A percentile compares a stretch with the other conserved stretches of the same genome.
These are phyloP conservation scores for Jatropha multifida DNA, from an alignment of 441 rosid species.

Conservation along the genomic window DNA sequence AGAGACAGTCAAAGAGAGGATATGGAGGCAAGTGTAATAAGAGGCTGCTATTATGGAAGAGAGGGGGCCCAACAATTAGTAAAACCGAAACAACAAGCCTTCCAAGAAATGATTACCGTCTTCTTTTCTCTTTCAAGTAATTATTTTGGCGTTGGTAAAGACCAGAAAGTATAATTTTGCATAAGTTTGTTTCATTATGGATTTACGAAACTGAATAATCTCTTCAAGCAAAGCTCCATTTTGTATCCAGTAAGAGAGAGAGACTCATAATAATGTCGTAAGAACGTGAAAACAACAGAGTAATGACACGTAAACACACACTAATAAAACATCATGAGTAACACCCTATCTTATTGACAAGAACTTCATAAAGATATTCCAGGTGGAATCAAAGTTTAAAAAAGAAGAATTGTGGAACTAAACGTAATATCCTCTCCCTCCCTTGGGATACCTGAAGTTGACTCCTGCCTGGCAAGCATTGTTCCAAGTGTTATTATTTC, in stretches of 20 bases:
- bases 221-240: background rate
- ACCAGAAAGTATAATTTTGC: conserved; percentile 18
- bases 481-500: background rate
- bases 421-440: background rate
- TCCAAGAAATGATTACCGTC: conserved; percentile 23
- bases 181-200: conserved; percentile 14
- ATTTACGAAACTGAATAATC: background rate
- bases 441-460: background rate
- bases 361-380: conserved; percentile 6
- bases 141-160: conserved; percentile 6
- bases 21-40: background rate
- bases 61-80: conserved; percentile 32
- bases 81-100: conserved; percentile 18
- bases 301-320: background rate
- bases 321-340: conserved; percentile 3
- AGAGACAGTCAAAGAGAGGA: background rate
- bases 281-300: background rate
- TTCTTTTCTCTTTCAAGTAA: conserved; percentile 21
- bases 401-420: background rate
- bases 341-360: background rate
- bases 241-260: background rate
- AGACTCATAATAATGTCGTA: background rate
- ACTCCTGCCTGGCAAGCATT: conserved; percentile 2
- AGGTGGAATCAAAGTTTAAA: background rate
- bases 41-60: conserved; percentile 20